Base-by-base conservation (phyloP, 2,329 filamentous ascomycete genomes). In the Aspergillus luchuensis region DNA sequence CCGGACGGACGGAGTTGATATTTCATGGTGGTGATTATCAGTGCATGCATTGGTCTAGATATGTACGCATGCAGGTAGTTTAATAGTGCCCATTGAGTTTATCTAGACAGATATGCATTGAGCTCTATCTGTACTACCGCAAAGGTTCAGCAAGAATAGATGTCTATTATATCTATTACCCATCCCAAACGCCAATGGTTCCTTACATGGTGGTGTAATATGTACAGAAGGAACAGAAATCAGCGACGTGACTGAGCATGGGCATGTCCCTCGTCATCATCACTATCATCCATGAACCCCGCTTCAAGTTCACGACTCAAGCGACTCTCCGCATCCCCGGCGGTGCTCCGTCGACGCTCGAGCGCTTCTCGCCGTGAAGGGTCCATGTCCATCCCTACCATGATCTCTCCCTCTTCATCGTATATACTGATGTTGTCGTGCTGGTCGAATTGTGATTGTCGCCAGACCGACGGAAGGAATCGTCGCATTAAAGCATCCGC, bases 251-350 rank as follows among this genome's bases (percentile, higher is more conserved):
- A 43, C 21, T 47, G 47, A 36, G 54, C 45, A 55, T 57, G 47
- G 38, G 54, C 48, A 55, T 57, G 73, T 78, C 87, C 85, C 39
- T 89, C 86, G 58, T 89, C 87, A 71, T 89, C 87, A 71, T 89
- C 87, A 71, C 89, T 91, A 67, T 90, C 88, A 72, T 91, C 89
- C 76, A 86, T 85, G 71, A 91, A 91, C 0, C 88, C 89, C 69
- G 89, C 84, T 73, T 94, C 91, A 55, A 94, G 76, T 79, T 96
- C 92, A 77, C 91, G 82, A 74, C 91, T 94, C 63, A 96, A 70
- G 63, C 92, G 82, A 67, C 85, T 72, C 68, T 75, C 75, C 52
- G 64, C 75, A 33, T 74, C 74, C n/a, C 67, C 67, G 36, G 67
- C 78, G 71, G 52, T 77, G 77, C 57, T 81, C 76, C 59, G 82